Evolutionary conservation across 192 early-diverging fungal species (phyloP).

Genomic region (Dissophora ornata): DNA sequence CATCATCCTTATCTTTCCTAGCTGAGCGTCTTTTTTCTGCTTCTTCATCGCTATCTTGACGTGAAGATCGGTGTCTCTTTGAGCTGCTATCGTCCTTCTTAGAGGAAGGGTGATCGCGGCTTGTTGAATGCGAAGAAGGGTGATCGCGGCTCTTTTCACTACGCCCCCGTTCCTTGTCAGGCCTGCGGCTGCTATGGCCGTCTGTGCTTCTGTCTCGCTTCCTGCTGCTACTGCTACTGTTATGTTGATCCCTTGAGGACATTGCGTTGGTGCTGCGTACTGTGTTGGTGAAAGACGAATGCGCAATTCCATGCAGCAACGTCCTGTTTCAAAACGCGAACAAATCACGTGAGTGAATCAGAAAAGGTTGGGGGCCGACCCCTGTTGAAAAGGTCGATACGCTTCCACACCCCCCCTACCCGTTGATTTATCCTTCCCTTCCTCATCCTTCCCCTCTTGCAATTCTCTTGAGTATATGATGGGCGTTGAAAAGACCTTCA

Average conservation of each 20-base stretch:
- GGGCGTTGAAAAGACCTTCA: conserved; percentile 20
- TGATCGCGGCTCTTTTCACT: conserved; percentile 8
- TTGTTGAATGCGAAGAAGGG: conserved; percentile 9
- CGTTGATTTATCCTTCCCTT: neutral
- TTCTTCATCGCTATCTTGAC: neutral
- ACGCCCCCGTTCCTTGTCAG: conserved; percentile 8
- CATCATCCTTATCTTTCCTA: no score
- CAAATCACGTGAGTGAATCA: conserved; percentile 4
- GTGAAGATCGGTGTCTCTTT: neutral
- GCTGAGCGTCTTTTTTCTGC: neutral
- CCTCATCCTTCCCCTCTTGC: neutral
- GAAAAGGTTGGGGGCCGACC: conserved; percentile 12
- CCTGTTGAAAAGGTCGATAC: no score
- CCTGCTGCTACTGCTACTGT: conserved; percentile 14
- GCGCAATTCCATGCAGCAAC: no score
- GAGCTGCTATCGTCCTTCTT: conserved; percentile 14
- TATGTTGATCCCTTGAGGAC: conserved; percentile 37
- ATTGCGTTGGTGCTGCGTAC: neutral
- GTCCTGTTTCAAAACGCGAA: neutral
- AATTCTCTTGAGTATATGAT: neutral
- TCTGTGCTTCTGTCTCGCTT: conserved; percentile 39
- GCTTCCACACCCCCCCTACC: neutral
- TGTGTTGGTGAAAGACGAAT: neutral
- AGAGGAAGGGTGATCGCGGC: neutral
- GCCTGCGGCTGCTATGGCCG: conserved; percentile 1